Conservation (phyloP, 495 filamentous ascomycete genomes). For the Penicillium atrosanguineum region DNA sequence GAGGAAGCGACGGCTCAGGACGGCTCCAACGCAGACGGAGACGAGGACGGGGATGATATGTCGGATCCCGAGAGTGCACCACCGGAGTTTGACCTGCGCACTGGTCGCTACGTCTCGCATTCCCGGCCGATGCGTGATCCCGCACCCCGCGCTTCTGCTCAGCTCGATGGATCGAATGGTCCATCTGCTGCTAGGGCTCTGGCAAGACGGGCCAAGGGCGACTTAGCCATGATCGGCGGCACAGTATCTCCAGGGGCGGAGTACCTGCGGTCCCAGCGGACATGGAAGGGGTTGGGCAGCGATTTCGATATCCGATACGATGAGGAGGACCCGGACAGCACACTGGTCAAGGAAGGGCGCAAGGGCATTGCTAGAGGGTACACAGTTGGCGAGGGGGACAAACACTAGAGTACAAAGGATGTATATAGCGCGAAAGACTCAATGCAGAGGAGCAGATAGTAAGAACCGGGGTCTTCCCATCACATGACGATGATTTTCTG, state of each 20-base stretch:
- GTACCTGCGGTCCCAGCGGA: slow-evolving; percentile 75
- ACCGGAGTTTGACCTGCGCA: slow-evolving; percentile 89
- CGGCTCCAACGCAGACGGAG: slow-evolving; percentile 23
- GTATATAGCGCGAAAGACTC: background rate
- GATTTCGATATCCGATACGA: slow-evolving; percentile 74
- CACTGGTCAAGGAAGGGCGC: slow-evolving; percentile 74
- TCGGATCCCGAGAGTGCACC: slow-evolving; percentile 68
- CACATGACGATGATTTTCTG: slow-evolving; percentile 23
- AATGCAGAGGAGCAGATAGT: background rate
- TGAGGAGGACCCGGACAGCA: slow-evolving; percentile 53
- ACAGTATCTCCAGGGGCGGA: slow-evolving; percentile 88
- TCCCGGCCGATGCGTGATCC: slow-evolving; percentile 71
- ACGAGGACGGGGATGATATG: slow-evolving; percentile 39
- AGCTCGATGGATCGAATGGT: slow-evolving; percentile 32
- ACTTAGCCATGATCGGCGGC: slow-evolving; percentile 74
- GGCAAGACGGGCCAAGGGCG: slow-evolving; percentile 60
- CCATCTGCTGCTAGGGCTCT: slow-evolving; percentile 45
- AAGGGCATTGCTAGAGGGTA: slow-evolving; percentile 91
- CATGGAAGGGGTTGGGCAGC: slow-evolving; percentile 89
- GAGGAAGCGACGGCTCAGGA: slow-evolving; percentile 19
- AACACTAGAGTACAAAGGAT: slow-evolving; percentile 28
- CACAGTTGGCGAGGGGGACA: slow-evolving; percentile 59
- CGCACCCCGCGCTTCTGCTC: slow-evolving; percentile 29
- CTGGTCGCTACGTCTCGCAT: slow-evolving; percentile 79
- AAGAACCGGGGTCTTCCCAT: slow-evolving; percentile 7